Evolutionary conservation across 768 basidiomycete genomes (phyloP).

Genomic region (Thelephora aurantiotincta): DNA sequence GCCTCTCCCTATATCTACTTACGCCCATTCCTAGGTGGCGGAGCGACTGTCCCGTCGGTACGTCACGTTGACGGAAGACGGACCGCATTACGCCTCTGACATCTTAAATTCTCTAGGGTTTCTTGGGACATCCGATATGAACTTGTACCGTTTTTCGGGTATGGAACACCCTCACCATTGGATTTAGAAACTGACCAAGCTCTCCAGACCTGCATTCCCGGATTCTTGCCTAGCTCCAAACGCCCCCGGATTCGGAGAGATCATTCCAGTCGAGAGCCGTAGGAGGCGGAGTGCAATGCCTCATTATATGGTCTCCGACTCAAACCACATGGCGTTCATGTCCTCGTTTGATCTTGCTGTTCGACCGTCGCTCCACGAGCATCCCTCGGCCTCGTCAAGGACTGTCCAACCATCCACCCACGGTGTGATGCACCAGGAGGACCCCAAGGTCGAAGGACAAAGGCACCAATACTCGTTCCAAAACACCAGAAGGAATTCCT

Average conservation of each 20-base stretch:
- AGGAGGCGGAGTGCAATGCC: slow-evolving; percentile 2
- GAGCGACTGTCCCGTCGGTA: slow-evolving; percentile 69
- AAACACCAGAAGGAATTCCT: too few relatives aligned
- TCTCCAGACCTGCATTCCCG: slow-evolving; percentile 64
- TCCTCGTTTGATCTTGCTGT: too few relatives aligned
- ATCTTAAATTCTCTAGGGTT: slow-evolving; percentile 33
- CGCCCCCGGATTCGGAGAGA: slow-evolving; percentile 78
- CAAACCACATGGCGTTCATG: too few relatives aligned
- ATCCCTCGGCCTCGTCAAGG: too few relatives aligned
- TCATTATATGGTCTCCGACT: not conserved
- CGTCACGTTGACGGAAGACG: slow-evolving; percentile 12
- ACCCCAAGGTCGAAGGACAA: too few relatives aligned
- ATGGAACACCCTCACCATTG: slow-evolving; percentile 9
- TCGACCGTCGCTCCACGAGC: too few relatives aligned
- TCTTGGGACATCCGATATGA: slow-evolving; percentile 84
- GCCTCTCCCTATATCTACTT: not conserved
- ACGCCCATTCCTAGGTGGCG: slow-evolving; percentile 39
- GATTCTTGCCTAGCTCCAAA: slow-evolving; percentile 74
- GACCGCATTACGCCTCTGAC: slow-evolving; percentile 5
- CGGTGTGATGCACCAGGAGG: too few relatives aligned
- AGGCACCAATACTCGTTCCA: too few relatives aligned
- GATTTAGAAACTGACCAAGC: not conserved
- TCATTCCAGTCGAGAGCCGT: slow-evolving; percentile 31
- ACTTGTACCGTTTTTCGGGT: slow-evolving; percentile 83
- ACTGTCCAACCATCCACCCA: too few relatives aligned